Base-by-base conservation (phyloP, 176 grass and related monocot species). In the Eragrostis nindensis region DNA sequence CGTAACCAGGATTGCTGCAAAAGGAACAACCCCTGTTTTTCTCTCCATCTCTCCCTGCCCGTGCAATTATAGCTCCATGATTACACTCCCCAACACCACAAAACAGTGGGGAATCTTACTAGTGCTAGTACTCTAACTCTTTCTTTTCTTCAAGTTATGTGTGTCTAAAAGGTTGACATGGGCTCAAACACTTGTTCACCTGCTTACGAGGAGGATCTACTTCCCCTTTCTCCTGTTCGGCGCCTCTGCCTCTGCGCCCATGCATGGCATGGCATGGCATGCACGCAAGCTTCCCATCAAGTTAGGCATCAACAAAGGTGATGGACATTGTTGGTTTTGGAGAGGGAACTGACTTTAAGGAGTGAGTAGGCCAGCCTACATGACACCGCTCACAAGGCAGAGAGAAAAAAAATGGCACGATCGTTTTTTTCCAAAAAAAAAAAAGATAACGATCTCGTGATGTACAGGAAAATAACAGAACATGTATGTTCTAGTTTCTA, bases 1-100 rank as follows among this genome's bases (percentile, higher is more conserved):
- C 21, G 49, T 36, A 67, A n/a, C 80, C 59, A 83, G n/a, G 67
- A 79, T 49, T 78, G 80, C 86, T 79, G 49, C 75, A 79, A 88
- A 88, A 73, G 80, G 60, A 79, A 73, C 55, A 72, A 26, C 19
- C 21, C 55, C 66, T 27, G 38, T 36, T 47, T 55, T 32, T 55
- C 44, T 53, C n/a, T 64, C 42, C n/a, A 9, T 59, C n/a, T 46
- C 38, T 68, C 15, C 32, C 80, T 22, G 19, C 53, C 80, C 15
- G 55, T 77, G 73, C 78, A 79, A 82, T 75, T 85, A 85, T 88
- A 73, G 78, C 73, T 44, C 86, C 73, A 91, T 91, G 82, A 85
- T 88, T 85, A 81, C 72, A 84, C 77, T 78, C 87, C 81, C 81
- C 89, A 87, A 87, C 85, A 66, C 49, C 71, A 24, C 30, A 74